Evolutionary conservation across 306 rosid genomes (phyloP), one percentile per base, ranked within the genome.

Genomic region (Prosopis cineraria): DNA sequence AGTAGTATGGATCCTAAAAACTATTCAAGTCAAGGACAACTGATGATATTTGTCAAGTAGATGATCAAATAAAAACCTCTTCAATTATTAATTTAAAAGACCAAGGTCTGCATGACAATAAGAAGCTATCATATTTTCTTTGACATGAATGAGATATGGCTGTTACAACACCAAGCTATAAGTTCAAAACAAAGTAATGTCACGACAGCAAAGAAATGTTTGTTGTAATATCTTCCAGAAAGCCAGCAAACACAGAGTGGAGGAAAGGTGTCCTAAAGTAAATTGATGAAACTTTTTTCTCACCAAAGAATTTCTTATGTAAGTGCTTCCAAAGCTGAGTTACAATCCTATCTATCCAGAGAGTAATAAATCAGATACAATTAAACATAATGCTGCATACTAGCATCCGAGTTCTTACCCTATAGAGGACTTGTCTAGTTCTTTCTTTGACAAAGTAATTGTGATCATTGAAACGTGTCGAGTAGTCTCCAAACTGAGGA

Each of bases 401-500:
- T 8, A 73, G 31, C n/a, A 74, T 39, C 71, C 30, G 48, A n/a
- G 71, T 59, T 63, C 82, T 83, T 88, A 94, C 98, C 98, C 98
- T 3, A 84, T 85, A 20, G 93, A 94, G 56, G 96, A 87, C 7
- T 85, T 83, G 83, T 82, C 86, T 36, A 94, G 83, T 70, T 91
- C 94, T 50, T 83, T 79, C 83, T 82, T 89, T 3, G 97, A 94
- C 87, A 94, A 81, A 65, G 91, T 90, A 81, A 94, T 89, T 30
- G 91, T 82, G 84, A 94, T 91, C 94, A 90, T 85, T 52, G 98
- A 94, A 78, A 94, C 98, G 86, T 90, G 98, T 5, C 98, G 90
- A 34, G 91, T 90, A 60, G 96, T 94, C 88, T 94, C 97, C 67
- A 94, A 85, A 78, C 98, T 91, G 87, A 69, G 56, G 36, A 68